Conservation (phyloP, 2,329 filamentous ascomycete species). For the Hymenoscyphus albidus region DNA sequence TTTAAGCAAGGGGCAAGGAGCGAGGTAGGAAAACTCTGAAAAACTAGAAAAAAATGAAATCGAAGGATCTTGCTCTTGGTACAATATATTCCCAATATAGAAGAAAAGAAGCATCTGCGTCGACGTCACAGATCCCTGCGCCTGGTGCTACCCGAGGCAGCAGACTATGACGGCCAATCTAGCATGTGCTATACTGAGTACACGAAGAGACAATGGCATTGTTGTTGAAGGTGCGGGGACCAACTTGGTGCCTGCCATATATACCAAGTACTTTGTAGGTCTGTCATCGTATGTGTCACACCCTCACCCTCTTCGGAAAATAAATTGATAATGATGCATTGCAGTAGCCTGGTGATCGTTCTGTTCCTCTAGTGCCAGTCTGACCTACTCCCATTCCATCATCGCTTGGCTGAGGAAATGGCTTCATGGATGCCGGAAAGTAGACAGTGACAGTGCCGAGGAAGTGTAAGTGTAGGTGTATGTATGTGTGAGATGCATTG, state of each 20-base stretch:
- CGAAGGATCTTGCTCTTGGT: too few relatives aligned
- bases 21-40: too few relatives aligned
- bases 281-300: background rate
- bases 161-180: background rate
- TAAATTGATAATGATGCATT: background rate
- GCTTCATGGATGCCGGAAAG: background rate
- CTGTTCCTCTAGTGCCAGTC: background rate
- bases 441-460: too few relatives aligned
- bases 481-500: too few relatives aligned
- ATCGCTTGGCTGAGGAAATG: background rate
- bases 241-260: background rate
- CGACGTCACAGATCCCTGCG: background rate
- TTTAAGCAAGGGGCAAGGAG: too few relatives aligned
- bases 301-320: background rate
- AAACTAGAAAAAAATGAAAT: too few relatives aligned
- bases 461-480: too few relatives aligned
- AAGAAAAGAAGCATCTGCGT: background rate
- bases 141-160: too few relatives aligned
- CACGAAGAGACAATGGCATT: background rate
- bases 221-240: background rate
- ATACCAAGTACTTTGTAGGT: too few relatives aligned
- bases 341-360: background rate
- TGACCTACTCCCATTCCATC: background rate
- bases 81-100: background rate
- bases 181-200: background rate